Conservation (phyloP, 257 asterid species). For the Cinchona pubescens region DNA sequence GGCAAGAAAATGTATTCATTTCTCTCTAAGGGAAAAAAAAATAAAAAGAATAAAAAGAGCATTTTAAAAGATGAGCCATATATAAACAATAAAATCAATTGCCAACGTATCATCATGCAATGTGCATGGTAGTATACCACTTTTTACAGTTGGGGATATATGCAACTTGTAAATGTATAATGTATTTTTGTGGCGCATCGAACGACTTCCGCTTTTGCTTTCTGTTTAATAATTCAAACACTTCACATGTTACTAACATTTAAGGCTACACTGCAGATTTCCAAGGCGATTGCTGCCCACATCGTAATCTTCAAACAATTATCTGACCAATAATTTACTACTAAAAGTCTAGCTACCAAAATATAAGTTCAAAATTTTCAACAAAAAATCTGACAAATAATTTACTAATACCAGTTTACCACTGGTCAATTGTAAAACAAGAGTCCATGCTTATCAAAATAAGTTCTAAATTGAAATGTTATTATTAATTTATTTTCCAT, state of each 20-base stretch:
- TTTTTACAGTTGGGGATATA: neutral
- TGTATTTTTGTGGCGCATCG: neutral
- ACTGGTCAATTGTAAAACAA: conserved; percentile 9
- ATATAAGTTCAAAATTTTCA: too few relatives aligned
- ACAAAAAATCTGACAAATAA: conserved; percentile 1
- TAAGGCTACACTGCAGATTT: conserved; percentile 44
- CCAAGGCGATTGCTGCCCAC: conserved; percentile 41
- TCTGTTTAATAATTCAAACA: neutral
- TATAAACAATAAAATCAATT: too few relatives aligned
- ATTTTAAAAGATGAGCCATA: too few relatives aligned
- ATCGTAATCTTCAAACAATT: conserved; percentile 16
- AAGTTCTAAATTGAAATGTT: neutral
- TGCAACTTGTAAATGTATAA: too few relatives aligned
- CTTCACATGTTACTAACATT: conserved; percentile 61
- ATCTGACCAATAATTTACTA: too few relatives aligned
- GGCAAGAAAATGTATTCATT: too few relatives aligned
- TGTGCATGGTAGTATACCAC: too few relatives aligned
- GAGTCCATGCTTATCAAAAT: conserved; percentile 2
- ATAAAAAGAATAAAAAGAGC: too few relatives aligned
- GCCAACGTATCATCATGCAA: neutral
- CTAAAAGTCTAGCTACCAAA: too few relatives aligned
- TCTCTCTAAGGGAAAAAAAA: too few relatives aligned
- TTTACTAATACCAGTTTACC: neutral
- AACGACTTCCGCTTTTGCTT: neutral
- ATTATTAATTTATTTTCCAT: neutral